Percentiles rank a stretch among this genome's conserved stretches.
phyloP scores from a whole-genome alignment of 768 basidiomycete genomes.

The Hydnomerulius pinastri region DNA sequence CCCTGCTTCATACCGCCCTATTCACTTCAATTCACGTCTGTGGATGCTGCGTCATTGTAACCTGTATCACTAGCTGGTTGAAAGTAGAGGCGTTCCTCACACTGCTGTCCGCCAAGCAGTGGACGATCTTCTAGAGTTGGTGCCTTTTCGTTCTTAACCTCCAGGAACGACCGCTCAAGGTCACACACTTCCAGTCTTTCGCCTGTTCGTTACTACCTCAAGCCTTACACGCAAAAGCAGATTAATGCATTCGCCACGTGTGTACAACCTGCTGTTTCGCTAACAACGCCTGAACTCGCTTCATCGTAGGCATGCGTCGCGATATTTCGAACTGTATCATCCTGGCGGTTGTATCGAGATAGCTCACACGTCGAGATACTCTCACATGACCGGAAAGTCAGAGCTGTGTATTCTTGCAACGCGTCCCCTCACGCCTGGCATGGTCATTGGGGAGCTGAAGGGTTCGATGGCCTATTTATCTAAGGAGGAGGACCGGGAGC shows the following conservation, averaged over 20 bases:
- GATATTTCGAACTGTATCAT: constrained; percentile 86
- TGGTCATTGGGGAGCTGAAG: constrained; percentile 83
- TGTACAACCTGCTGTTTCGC: constrained; percentile 40
- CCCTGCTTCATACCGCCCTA: constrained; percentile 27
- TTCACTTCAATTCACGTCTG: constrained; percentile 30
- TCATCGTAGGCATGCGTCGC: constrained; percentile 72
- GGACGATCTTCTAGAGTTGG: constrained; percentile 76
- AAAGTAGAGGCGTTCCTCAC: constrained; percentile 53
- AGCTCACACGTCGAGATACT: constrained; percentile 85
- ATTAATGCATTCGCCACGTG: constrained; percentile 93
- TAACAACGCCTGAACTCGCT: constrained; percentile 29
- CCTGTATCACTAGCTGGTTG: constrained; percentile 51
- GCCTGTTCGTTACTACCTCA: constrained; percentile 77
- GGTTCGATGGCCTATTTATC: constrained; percentile 89
- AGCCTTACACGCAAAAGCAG: constrained; percentile 76
- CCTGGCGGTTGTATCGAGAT: constrained; percentile 85
- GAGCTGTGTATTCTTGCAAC: constrained; percentile 88
- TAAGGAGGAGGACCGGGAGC: constrained; percentile 82
- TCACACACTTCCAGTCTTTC: constrained; percentile 51
- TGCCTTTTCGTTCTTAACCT: constrained; percentile 26
- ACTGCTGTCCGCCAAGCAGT: constrained; percentile 70
- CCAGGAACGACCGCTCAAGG: constrained; percentile 18
- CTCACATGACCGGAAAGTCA: constrained; percentile 85
- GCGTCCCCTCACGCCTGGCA: constrained; percentile 62
- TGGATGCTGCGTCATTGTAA: constrained; percentile 20